A percentile compares a stretch with the other conserved stretches of the same genome.
phyloP scores from a whole-genome alignment of 176 grass and related monocot genomes.

The Microstegium vimineum region DNA sequence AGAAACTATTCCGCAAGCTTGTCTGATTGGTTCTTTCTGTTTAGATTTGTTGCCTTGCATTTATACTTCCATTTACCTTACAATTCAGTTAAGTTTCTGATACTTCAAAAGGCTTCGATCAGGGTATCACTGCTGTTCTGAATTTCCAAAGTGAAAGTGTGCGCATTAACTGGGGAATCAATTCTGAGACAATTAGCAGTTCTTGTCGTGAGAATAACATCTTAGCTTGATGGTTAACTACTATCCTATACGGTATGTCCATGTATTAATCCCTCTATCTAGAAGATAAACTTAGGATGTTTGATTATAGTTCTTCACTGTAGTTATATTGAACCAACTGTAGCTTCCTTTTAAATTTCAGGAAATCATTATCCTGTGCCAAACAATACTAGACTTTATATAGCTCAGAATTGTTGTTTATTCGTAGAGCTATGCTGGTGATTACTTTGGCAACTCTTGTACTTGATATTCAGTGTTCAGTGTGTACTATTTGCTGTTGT shows the following conservation, averaged over 20 bases:
- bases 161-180: slow-evolving; percentile 83
- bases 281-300: background rate
- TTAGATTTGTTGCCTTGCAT: background rate
- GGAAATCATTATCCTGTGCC: background rate
- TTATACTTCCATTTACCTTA: background rate
- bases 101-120: slow-evolving; percentile 50
- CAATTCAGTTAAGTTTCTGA: slow-evolving; percentile 34
- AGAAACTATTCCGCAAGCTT: slow-evolving; percentile 7
- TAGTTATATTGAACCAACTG: background rate
- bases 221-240: slow-evolving; percentile 93
- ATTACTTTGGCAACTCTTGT: background rate
- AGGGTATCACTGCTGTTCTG: slow-evolving; percentile 96
- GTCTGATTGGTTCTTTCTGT: background rate
- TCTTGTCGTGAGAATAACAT: slow-evolving; percentile 70
- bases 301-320: background rate
- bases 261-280: background rate
- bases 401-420: background rate
- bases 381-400: background rate
- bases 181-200: slow-evolving; percentile 79
- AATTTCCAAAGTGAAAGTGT: slow-evolving; percentile 98
- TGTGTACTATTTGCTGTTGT: background rate
- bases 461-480: background rate
- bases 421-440: background rate
- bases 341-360: background rate
- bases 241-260: slow-evolving; percentile 85